These are phyloP conservation scores for Epichloe glyceriae DNA, from an alignment of 2,329 filamentous ascomycete species.

Conservation along the genomic window DNA sequence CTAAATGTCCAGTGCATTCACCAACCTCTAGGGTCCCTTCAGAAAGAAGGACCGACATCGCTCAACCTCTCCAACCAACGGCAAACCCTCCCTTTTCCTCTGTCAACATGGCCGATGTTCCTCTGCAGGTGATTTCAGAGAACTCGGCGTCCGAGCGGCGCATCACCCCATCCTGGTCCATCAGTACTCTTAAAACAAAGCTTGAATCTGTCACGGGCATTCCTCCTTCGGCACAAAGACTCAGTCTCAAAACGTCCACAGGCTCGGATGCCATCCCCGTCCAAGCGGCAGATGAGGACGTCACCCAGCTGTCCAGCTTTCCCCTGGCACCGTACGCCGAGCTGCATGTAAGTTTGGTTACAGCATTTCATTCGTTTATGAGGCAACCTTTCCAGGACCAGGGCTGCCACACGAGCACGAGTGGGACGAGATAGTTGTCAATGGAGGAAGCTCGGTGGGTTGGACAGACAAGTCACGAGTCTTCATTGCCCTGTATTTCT, in stretches of 20 bases:
- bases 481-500: neutral
- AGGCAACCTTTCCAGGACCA: slow-evolving; percentile 4
- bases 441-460: neutral
- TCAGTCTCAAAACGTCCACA: slow-evolving; percentile 52
- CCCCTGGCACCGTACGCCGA: slow-evolving; percentile 63
- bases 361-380: slow-evolving; percentile 9
- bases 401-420: neutral
- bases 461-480: neutral
- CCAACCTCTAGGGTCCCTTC: neutral
- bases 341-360: slow-evolving; percentile 53
- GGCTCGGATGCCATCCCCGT: slow-evolving; percentile 49
- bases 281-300: slow-evolving; percentile 61
- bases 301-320: slow-evolving; percentile 49
- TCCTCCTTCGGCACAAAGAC: slow-evolving; percentile 63
- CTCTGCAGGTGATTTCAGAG: slow-evolving; percentile 62
- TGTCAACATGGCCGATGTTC: slow-evolving; percentile 52
- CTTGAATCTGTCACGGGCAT: slow-evolving; percentile 90
- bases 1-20: neutral
- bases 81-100: neutral
- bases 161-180: slow-evolving; percentile 83
- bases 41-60: neutral
- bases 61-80: neutral
- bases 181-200: slow-evolving; percentile 70
- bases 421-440: neutral
- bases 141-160: slow-evolving; percentile 77